Evolutionary conservation across 345 rosid genomes (phyloP).

Genomic region (Citrus reticulata): DNA sequence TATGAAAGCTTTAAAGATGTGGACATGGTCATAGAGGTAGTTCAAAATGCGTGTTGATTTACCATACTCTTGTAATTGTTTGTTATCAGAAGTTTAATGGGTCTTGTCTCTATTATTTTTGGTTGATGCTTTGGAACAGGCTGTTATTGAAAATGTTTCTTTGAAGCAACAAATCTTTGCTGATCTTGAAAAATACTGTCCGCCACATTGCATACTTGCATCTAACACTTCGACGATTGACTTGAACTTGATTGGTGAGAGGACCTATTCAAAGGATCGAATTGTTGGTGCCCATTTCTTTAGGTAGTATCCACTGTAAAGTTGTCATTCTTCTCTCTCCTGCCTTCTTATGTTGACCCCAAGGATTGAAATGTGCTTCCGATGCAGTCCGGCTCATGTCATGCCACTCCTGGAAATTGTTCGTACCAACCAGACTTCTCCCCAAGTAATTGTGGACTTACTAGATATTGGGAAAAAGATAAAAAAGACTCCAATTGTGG

Average conservation of each 20-base stretch:
- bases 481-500: slow-evolving; percentile 89
- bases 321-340: background rate
- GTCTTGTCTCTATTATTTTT: slow-evolving; percentile 10
- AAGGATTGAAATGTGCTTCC: slow-evolving; percentile 18
- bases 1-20: slow-evolving; percentile 85
- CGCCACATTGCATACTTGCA: slow-evolving; percentile 83
- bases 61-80: background rate
- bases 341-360: slow-evolving; percentile 5
- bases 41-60: slow-evolving; percentile 1
- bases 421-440: slow-evolving; percentile 76
- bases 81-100: slow-evolving; percentile 13
- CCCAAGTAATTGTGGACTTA: slow-evolving; percentile 87
- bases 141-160: slow-evolving; percentile 82
- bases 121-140: slow-evolving; percentile 58
- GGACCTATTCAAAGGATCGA: slow-evolving; percentile 72
- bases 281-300: slow-evolving; percentile 98
- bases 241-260: slow-evolving; percentile 79
- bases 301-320: slow-evolving; percentile 45
- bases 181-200: slow-evolving; percentile 91
- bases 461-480: slow-evolving; percentile 88
- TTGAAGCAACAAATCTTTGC: slow-evolving; percentile 94
- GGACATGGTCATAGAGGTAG: slow-evolving; percentile 97
- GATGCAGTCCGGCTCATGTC: slow-evolving; percentile 87
- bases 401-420: slow-evolving; percentile 98
- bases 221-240: slow-evolving; percentile 97